A percentile compares a stretch with the other conserved stretches of the same genome.
phyloP scores from a whole-genome alignment of 2,329 filamentous ascomycete species.

The Pseudogymnoascus sp. region DNA sequence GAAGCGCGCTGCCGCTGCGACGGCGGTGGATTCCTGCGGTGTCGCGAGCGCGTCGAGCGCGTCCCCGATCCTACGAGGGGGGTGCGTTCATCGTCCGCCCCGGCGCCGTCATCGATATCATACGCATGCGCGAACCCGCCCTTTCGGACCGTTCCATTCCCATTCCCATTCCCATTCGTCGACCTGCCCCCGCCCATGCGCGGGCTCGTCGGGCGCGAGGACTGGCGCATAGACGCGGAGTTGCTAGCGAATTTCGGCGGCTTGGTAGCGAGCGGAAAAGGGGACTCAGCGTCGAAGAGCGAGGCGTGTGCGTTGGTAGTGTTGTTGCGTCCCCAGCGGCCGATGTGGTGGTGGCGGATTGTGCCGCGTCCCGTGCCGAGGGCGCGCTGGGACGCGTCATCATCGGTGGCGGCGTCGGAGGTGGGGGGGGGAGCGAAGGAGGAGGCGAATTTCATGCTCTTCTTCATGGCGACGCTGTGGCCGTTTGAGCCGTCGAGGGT shows the following conservation, averaged over 20 bases:
- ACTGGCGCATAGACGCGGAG: constrained; percentile 48
- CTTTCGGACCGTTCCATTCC: constrained; percentile 46
- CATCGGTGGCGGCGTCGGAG: constrained; percentile 49
- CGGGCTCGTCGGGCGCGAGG: constrained; percentile 63
- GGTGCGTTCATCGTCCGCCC: constrained; percentile 80
- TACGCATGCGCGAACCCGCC: constrained; percentile 56
- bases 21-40: constrained; percentile 45
- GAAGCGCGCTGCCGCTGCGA: constrained; percentile 57
- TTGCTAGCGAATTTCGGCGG: constrained; percentile 48
- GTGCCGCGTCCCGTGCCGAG: constrained; percentile 58
- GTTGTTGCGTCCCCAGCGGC: constrained; percentile 68
- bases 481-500: constrained; percentile 57
- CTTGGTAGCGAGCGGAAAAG: constrained; percentile 61
- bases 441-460: constrained; percentile 90
- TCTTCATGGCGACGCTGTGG: constrained; percentile 64
- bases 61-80: constrained; percentile 60
- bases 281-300: constrained; percentile 69
- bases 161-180: constrained; percentile 37
- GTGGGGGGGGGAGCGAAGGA: constrained; percentile 43
- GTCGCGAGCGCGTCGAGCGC: constrained; percentile 52
- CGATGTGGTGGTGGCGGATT: constrained; percentile 70
- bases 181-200: constrained; percentile 38
- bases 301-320: constrained; percentile 49
- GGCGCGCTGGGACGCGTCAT: constrained; percentile 56
- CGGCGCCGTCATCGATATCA: constrained; percentile 73